Base-by-base conservation (phyloP, 106 monocot species). In the Dendrobium huoshanense region DNA sequence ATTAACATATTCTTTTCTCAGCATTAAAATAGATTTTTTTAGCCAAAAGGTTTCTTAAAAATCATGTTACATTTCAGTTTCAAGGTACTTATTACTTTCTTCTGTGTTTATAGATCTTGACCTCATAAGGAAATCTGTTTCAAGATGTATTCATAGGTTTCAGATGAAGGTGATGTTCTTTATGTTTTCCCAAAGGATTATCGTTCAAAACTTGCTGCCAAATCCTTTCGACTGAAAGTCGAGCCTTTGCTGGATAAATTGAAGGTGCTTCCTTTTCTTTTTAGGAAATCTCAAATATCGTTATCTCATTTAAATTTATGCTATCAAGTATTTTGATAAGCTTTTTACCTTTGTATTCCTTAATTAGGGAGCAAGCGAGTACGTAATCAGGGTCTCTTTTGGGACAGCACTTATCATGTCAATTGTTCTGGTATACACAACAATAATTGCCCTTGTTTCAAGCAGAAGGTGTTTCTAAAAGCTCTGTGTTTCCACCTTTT, bases 81-180 rank as follows among this genome's bases (percentile, higher is more conserved):
- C 13, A 33, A 2, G 33, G 29, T 70, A 37, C 15, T 70, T 70
- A 2, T 43, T 20, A 74, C n/a, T 27, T 70, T 20, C 4, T 40
- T 74, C 20, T 10, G 7, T 74, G n/a, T 20, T 33, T 65, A 11
- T 43, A 7, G 49, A 45, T 37, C 47, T 80, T 83, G 72, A 83
- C 45, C 40, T 78, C 56, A 59, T 79, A 72, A 82, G 49, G 55
- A 75, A 80, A 80, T 84, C 77, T 85, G 70, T 90, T 83, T 91
- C 79, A 90, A 88, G 83, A 81, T 87, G 81, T 89, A 49, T 91
- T 88, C 80, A 79, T 93, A 99, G 99, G 99, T 99, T 79, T 99
- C 98, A 59, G 95, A 91, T 80, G 95, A 99, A 91, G 99, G 99
- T 44, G 99, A 99, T 65, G 95, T 99, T 43, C 91, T 99, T 81